Evolutionary conservation across 2,329 filamentous ascomycete genomes (phyloP).

Genomic region (Fusarium coffeatum): DNA sequence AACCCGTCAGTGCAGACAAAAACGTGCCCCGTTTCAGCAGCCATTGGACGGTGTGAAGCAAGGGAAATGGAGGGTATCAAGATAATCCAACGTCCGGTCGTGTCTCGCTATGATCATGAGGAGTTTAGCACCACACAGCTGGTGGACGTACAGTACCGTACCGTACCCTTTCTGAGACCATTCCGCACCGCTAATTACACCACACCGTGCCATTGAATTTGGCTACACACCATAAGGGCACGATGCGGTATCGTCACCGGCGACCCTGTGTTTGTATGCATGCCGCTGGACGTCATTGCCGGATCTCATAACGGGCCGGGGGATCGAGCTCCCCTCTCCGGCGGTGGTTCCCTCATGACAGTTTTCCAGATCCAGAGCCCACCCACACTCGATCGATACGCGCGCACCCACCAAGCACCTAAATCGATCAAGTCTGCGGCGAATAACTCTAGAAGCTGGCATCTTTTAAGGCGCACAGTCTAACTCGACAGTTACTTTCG

Average conservation of each 20-base stretch:
- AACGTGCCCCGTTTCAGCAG: constrained; percentile 16
- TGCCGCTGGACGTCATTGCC: constrained; percentile 35
- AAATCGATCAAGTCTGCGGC: constrained; percentile 30
- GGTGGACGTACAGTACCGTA: constrained; percentile 20
- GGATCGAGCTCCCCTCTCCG: constrained; percentile 33
- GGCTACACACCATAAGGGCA: constrained; percentile 12
- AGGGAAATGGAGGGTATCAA: constrained; percentile 43
- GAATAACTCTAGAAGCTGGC: constrained; percentile 24
- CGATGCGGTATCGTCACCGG: constrained; percentile 17
- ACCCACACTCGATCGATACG: constrained; percentile 41
- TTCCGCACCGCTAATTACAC: constrained; percentile 27
- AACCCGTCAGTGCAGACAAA: constrained; percentile 37
- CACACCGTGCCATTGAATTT: constrained; percentile 34
- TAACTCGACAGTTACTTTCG: background rate
- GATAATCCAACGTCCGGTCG: constrained; percentile 34
- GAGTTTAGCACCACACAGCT: constrained; percentile 37
- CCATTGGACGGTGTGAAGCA: constrained; percentile 35
- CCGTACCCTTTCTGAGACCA: constrained; percentile 15
- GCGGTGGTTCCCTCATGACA: constrained; percentile 40
- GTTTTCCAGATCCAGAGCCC: constrained; percentile 39
- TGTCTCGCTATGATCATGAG: constrained; percentile 30
- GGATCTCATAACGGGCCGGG: constrained; percentile 38
- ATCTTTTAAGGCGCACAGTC: constrained; percentile 15
- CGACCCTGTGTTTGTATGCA: constrained; percentile 26
- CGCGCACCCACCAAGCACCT: constrained; percentile 29